Conservation (phyloP, 176 grass and related monocot genomes). For the Canna indica region DNA sequence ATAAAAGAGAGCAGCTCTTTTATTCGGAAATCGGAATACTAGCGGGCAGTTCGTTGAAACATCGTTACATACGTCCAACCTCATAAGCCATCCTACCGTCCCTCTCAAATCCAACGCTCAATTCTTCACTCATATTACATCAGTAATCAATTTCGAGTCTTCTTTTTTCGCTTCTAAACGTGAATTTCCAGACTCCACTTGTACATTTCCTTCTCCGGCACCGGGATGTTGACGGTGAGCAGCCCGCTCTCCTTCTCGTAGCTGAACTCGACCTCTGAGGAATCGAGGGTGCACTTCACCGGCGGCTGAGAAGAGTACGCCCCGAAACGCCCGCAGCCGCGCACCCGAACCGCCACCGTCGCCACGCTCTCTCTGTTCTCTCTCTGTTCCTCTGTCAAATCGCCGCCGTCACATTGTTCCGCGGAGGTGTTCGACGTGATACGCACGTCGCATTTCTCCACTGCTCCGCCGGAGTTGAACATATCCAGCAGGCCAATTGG, state of each 20-base stretch:
- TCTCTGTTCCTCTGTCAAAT: not conserved
- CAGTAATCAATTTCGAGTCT: not conserved
- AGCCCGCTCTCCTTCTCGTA: slow-evolving; percentile 40
- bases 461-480: slow-evolving; percentile 80
- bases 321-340: slow-evolving; percentile 60
- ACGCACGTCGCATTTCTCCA: slow-evolving; percentile 37
- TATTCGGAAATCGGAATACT: too few relatives aligned
- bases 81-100: too few relatives aligned
- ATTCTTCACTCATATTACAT: not conserved
- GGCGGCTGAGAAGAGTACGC: slow-evolving; percentile 54
- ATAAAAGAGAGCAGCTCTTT: too few relatives aligned
- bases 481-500: slow-evolving; percentile 60
- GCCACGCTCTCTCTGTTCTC: not conserved
- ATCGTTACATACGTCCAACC: too few relatives aligned
- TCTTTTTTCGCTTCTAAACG: not conserved
- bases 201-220: slow-evolving; percentile 56
- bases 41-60: too few relatives aligned
- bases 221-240: slow-evolving; percentile 41
- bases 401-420: not conserved
- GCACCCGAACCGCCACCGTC: slow-evolving; percentile 29
- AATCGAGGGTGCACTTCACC: slow-evolving; percentile 37
- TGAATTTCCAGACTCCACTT: slow-evolving; percentile 45
- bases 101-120: not conserved
- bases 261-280: slow-evolving; percentile 30
- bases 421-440: not conserved